Percentiles rank a stretch among this genome's conserved stretches.
Conservation (phyloP, 306 rosid species). For the Cicer pinnatifidum region DNA sequence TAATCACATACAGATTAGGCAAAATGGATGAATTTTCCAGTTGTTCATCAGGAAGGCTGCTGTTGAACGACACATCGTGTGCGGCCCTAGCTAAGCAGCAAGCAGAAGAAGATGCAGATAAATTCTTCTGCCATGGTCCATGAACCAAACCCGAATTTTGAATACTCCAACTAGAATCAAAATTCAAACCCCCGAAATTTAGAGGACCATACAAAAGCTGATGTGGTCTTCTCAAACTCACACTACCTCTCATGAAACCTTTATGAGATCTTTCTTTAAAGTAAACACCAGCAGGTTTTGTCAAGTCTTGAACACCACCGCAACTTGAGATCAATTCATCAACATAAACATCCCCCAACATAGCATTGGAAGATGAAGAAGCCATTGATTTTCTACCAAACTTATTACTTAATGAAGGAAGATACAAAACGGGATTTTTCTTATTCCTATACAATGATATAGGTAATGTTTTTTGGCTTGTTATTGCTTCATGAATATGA, state of each 20-base stretch:
- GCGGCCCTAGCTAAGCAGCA: conserved; percentile 63
- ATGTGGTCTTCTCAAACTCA: conserved; percentile 61
- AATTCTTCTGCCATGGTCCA: conserved; percentile 55
- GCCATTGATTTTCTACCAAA: conserved; percentile 59
- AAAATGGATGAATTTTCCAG: conserved; percentile 49
- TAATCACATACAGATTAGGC: conserved; percentile 60
- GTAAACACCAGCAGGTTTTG: conserved; percentile 60
- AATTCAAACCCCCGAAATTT: conserved; percentile 39
- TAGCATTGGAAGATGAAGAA: conserved; percentile 67
- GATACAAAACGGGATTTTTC: conserved; percentile 39
- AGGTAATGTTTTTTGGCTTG: conserved; percentile 44
- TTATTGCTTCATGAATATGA: conserved; percentile 50
- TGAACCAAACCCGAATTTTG: conserved; percentile 38
- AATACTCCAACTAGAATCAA: conserved; percentile 48
- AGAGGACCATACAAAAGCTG: conserved; percentile 47
- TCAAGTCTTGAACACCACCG: conserved; percentile 49
- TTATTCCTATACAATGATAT: conserved; percentile 48
- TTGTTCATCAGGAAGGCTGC: conserved; percentile 58
- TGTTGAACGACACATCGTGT: conserved; percentile 64
- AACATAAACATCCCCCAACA: conserved; percentile 66
- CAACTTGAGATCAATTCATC: conserved; percentile 59
- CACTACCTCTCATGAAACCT: conserved; percentile 51
- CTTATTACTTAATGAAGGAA: conserved; percentile 43
- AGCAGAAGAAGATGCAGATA: conserved; percentile 44
- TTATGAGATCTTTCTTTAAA: conserved; percentile 52